Evolutionary conservation across 805 yeast species (phyloP).

Genomic region (Zygosaccharomyces siamensis): DNA sequence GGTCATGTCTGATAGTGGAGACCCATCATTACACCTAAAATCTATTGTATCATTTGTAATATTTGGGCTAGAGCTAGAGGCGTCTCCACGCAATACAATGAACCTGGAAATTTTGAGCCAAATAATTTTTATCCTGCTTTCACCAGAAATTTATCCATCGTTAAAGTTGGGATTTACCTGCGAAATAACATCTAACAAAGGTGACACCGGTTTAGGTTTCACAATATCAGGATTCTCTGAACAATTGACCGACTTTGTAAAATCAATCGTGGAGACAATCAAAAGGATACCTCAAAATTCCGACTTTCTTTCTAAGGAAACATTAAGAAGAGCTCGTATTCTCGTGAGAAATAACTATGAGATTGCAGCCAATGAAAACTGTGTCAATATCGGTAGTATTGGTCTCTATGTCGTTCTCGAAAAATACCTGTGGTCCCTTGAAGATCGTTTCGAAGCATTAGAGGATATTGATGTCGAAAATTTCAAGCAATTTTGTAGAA

Average conservation of each 20-base stretch:
- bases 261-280: slow-evolving; percentile 34
- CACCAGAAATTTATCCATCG: slow-evolving; percentile 46
- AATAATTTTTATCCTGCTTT: slow-evolving; percentile 40
- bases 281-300: slow-evolving; percentile 18
- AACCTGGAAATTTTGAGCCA: slow-evolving; percentile 52
- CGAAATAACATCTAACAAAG: slow-evolving; percentile 49
- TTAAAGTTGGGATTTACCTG: slow-evolving; percentile 53
- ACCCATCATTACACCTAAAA: slow-evolving; percentile 29
- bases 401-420: slow-evolving; percentile 53
- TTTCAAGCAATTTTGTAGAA: slow-evolving; percentile 31
- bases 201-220: slow-evolving; percentile 50
- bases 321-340: slow-evolving; percentile 46
- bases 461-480: slow-evolving; percentile 43
- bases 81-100: slow-evolving; percentile 40
- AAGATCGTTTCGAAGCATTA: slow-evolving; percentile 51
- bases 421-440: slow-evolving; percentile 48
- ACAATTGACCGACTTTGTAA: slow-evolving; percentile 37
- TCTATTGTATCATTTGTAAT: slow-evolving; percentile 46
- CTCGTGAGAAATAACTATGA: slow-evolving; percentile 45
- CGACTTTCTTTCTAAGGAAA: slow-evolving; percentile 27
- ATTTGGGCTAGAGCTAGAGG: slow-evolving; percentile 27
- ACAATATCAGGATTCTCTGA: slow-evolving; percentile 49
- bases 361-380: slow-evolving; percentile 39
- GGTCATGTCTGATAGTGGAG: slow-evolving; percentile 40
- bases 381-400: slow-evolving; percentile 46